Conservation (phyloP, 768 basidiomycete genomes). For the Suillus hirtellus region DNA sequence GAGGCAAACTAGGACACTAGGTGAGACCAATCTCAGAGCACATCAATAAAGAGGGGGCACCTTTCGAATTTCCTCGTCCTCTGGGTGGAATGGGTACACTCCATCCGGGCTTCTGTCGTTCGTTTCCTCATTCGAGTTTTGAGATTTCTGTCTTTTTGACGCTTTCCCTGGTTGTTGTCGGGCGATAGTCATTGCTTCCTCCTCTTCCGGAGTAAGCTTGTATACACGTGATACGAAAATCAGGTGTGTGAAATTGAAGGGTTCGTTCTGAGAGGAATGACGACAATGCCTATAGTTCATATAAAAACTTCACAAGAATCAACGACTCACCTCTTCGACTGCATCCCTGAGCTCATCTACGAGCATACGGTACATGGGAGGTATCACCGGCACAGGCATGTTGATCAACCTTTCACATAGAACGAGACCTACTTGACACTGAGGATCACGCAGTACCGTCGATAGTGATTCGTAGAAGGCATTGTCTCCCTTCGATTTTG, state of each 20-base stretch:
- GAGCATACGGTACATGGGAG: conserved; percentile 92
- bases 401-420: conserved; percentile 90
- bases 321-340: conserved; percentile 54
- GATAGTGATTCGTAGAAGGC: conserved; percentile 56
- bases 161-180: conserved; percentile 34
- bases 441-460: conserved; percentile 17
- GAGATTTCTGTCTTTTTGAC: conserved; percentile 38
- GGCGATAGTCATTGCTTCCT: conserved; percentile 46
- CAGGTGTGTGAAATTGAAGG: conserved; percentile 72
- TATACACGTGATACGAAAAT: conserved; percentile 81
- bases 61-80: conserved; percentile 73
- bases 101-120: conserved; percentile 40
- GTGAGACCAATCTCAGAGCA: neutral
- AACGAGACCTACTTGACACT: conserved; percentile 74
- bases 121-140: conserved; percentile 21
- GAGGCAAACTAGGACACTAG: conserved; percentile 20
- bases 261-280: conserved; percentile 43
- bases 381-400: conserved; percentile 91
- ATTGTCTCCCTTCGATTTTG: conserved; percentile 51
- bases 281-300: neutral
- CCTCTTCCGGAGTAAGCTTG: conserved; percentile 69
- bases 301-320: conserved; percentile 2
- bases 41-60: conserved; percentile 38
- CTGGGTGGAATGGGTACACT: conserved; percentile 79
- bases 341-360: conserved; percentile 79